A percentile compares a stretch with the other conserved stretches of the same genome.
phyloP scores from a whole-genome alignment of 2,329 filamentous ascomycete genomes.

The Grosmannia huntii region DNA sequence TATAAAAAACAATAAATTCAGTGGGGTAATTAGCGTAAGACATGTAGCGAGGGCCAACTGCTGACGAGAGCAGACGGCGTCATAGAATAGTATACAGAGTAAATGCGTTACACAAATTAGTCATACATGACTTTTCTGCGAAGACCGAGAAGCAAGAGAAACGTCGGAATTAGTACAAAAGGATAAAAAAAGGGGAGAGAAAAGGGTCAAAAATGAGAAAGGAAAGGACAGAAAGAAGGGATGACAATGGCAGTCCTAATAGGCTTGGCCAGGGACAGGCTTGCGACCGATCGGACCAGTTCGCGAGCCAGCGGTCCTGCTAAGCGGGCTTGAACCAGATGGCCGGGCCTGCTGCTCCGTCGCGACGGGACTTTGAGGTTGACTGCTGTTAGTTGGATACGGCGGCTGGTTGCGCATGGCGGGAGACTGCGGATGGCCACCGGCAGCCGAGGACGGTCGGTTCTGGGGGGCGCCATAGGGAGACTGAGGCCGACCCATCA shows the following conservation, averaged over 20 bases:
- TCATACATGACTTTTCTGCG: neutral
- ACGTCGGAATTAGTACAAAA: neutral
- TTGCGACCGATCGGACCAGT: conserved; percentile 35
- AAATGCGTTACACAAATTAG: neutral
- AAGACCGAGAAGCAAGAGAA: neutral
- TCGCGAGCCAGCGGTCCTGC: conserved; percentile 18
- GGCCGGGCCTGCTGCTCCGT: conserved; percentile 25
- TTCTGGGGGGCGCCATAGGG: conserved; percentile 21
- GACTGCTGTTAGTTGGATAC: conserved; percentile 12
- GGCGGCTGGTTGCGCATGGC: conserved; percentile 13
- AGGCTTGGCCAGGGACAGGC: conserved; percentile 43
- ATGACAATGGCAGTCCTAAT: too few relatives aligned
- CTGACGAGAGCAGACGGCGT: neutral
- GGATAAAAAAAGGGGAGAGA: neutral
- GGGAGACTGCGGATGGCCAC: conserved; percentile 18
- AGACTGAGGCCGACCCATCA: conserved; percentile 28
- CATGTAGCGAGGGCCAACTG: neutral
- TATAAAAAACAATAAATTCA: too few relatives aligned
- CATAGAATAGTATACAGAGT: neutral
- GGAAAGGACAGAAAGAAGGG: neutral
- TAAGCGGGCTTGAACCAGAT: conserved; percentile 34
- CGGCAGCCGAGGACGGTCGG: neutral
- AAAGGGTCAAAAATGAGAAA: neutral
- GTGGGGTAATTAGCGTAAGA: too few relatives aligned
- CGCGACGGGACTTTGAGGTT: conserved; percentile 23